phyloP scores from a whole-genome alignment of 1,139 yeast genomes.

The Suhomyces kunorum region DNA sequence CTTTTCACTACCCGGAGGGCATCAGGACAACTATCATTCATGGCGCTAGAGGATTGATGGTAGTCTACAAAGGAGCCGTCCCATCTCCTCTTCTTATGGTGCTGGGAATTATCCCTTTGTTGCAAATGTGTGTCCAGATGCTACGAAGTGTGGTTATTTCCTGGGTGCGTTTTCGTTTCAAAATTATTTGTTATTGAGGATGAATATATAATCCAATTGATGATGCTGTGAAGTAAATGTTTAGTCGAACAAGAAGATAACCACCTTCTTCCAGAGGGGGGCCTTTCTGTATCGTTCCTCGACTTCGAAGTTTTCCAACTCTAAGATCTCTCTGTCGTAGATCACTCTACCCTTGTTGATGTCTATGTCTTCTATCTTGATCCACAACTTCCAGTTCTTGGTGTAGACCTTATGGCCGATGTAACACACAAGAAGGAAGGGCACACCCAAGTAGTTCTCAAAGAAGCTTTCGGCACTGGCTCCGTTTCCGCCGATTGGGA shows the following conservation, averaged over 20 bases:
- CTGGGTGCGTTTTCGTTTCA: constrained; percentile 10
- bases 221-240: constrained; percentile 4
- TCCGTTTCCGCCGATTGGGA: constrained; percentile 25
- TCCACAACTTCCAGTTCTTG: constrained; percentile 24
- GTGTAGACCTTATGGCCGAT: constrained; percentile 27
- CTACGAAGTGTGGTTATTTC: constrained; percentile 2
- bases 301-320: constrained; percentile 26
- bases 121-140: background rate
- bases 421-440: constrained; percentile 24
- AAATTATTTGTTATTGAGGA: constrained; percentile 2
- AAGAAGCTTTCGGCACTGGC: constrained; percentile 26
- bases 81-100: background rate
- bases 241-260: constrained; percentile 20
- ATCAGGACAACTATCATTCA: background rate
- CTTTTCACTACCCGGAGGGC: background rate
- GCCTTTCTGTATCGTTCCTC: constrained; percentile 24
- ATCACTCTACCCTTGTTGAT: constrained; percentile 23
- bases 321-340: constrained; percentile 28
- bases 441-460: constrained; percentile 27
- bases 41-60: background rate
- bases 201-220: constrained; percentile 3
- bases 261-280: constrained; percentile 25
- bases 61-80: background rate
- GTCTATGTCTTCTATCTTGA: constrained; percentile 24
- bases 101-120: background rate